Conservation (phyloP, 768 basidiomycete genomes). For the Gloeostereum incarnatum region DNA sequence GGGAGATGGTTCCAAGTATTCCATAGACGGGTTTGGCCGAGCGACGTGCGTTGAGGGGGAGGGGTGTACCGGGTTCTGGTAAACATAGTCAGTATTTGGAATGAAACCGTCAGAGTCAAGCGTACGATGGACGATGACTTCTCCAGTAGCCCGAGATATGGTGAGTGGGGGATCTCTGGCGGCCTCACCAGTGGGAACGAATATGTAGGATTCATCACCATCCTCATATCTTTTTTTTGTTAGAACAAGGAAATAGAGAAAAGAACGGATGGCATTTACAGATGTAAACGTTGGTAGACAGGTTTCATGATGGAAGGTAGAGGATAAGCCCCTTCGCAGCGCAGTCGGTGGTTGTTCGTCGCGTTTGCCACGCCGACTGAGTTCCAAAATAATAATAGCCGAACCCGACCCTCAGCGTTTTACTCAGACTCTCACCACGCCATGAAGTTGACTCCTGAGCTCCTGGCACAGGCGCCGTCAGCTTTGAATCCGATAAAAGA, state of each 20-base stretch:
- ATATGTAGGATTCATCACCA: constrained; percentile 68
- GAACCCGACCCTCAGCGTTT: too few relatives aligned
- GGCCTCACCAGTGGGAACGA: constrained; percentile 55
- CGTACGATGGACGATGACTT: constrained; percentile 64
- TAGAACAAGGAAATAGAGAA: constrained; percentile 7
- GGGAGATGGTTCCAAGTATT: constrained; percentile 68
- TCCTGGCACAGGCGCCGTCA: constrained; percentile 74
- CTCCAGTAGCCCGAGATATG: constrained; percentile 65
- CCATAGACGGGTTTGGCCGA: constrained; percentile 64
- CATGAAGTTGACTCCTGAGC: constrained; percentile 93
- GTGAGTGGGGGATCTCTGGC: constrained; percentile 57
- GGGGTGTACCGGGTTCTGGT: constrained; percentile 44
- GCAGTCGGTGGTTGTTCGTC: too few relatives aligned
- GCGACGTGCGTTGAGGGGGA: constrained; percentile 47
- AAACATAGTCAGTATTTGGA: constrained; percentile 3
- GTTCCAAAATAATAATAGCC: too few relatives aligned
- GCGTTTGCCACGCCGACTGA: too few relatives aligned
- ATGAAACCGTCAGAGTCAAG: constrained; percentile 3
- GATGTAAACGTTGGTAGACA: constrained; percentile 63
- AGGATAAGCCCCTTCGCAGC: constrained; percentile 13
- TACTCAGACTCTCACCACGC: constrained; percentile 9
- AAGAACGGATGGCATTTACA: constrained; percentile 32
- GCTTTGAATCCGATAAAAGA: constrained; percentile 79
- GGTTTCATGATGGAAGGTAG: constrained; percentile 45
- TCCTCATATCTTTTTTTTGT: constrained; percentile 47